Evolutionary conservation across 2,329 filamentous ascomycete species (phyloP), one percentile per base, ranked within the genome.

Genomic region (Geosmithia flava): DNA sequence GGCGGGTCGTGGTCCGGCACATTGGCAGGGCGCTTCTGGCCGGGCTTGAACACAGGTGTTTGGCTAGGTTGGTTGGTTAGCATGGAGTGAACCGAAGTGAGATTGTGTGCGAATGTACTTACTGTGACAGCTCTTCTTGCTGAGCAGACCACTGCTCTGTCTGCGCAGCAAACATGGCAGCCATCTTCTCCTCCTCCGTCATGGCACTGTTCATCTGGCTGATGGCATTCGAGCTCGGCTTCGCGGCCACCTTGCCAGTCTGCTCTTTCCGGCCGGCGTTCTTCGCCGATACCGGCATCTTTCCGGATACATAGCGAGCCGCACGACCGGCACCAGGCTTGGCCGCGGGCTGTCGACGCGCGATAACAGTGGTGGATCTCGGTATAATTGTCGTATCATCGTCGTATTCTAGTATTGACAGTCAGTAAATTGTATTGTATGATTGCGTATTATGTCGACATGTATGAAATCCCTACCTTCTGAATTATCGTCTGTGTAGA

Each of bases 381-480:
- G 91, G 87, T 47, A 98, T 95, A 56, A 96, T 90, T n/a, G 86
- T 87, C 1, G 93, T 97, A 62, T 98, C 93, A 71, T 98, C 93
- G 57, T 95, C 87, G 61, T 97, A 97, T 68, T 94, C 93, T 95
- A 59, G 43, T 27, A 48, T 37, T 37, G 33, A 16, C 33, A 13
- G 33, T 37, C 33, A 37, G 20, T 3, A 44, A 23, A 10, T 39
- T 30, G 42, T 20, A 8, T 16, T 39, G 15, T 46, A 51, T 45
- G 48, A 37, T 23, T 20, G 4, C 23, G 23, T 23, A 23, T 43
- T 47, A 17, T 19, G 39, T 15, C n/a, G 33, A 46, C 33, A 11
- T 30, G 1, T 16, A 3, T 23, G 42, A n/a, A 39, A 50, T 48
- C 65, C 79, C 74, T 75, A 93, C 88, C 87, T 78, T 95, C 88